Evolutionary conservation across 768 basidiomycete genomes (phyloP), one percentile per base, ranked within the genome.

Genomic region (Russula emetica): DNA sequence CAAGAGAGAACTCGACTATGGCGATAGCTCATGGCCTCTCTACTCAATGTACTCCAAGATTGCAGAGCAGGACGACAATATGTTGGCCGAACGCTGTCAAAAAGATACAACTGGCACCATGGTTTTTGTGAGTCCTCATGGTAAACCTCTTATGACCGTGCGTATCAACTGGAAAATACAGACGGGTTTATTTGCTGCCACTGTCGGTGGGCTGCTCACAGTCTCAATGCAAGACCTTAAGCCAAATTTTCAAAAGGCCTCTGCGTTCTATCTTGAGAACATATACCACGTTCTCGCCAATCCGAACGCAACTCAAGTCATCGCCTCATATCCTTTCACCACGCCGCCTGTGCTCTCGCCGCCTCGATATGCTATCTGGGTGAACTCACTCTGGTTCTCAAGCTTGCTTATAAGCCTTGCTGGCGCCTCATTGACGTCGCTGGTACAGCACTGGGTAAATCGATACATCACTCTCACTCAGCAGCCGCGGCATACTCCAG

Each of bases 171-270:
- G 7, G 20, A 9, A 28, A n/a, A 16, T 14, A 8, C 42, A 68
- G 68, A 42, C 59, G 26, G 61, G 61, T 53, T 34, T 69, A 13
- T 69, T 69, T 45, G 60, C 68, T 8, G 66, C 54, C 5, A 50
- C 62, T 3, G 40, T 68, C 24, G 61, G 55, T 24, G 36, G 57
- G 26, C 53, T 67, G 13, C 34, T 54, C 6, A 7, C 53, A 1
- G 5, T 36, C 14, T 22, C 34, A n/a, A 11, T 63, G 6, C 64
- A 55, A 22, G 55, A 57, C 6, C 47, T 69, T 10, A 67, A 28
- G 20, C 60, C 61, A 30, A 18, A 28, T 20, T 28, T 52, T 6
- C 49, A 51, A 10, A 55, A 56, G 24, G 47, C 44, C 10, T 38
- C 47, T 1, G 47, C 26, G 8, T 56, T 50, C 38, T 57, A 56